Percentiles rank a stretch among this genome's conserved stretches.
Evolutionary conservation across 2,329 filamentous ascomycete genomes (phyloP).

Genomic region (Paecilomyces variotii): DNA sequence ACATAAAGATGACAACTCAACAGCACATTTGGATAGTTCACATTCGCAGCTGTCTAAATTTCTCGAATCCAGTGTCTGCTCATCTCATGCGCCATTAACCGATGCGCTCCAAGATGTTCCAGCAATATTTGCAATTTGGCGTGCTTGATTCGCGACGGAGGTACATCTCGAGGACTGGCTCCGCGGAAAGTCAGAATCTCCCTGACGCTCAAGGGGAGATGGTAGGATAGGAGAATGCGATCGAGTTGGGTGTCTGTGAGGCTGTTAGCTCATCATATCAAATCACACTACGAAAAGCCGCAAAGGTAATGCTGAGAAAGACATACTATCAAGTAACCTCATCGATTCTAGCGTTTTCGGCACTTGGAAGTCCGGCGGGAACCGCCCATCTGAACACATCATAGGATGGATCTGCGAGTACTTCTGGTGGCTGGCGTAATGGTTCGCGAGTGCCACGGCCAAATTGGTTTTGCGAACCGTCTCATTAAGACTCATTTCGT

Average conservation of each 20-base stretch:
- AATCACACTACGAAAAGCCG: background rate
- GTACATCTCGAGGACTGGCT: background rate
- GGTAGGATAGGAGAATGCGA: constrained; percentile 16
- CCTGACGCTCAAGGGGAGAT: constrained; percentile 12
- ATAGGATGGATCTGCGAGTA: constrained; percentile 15
- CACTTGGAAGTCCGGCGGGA: constrained; percentile 13
- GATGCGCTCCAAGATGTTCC: constrained; percentile 14
- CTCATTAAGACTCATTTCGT: constrained; percentile 7
- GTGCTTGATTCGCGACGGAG: constrained; percentile 8
- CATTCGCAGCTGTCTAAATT: background rate
- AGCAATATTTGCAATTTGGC: constrained; percentile 14
- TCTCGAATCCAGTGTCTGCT: background rate
- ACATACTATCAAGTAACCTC: constrained; percentile 15
- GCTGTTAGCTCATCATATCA: constrained; percentile 5
- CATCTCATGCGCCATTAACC: constrained; percentile 11
- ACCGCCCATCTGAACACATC: constrained; percentile 15
- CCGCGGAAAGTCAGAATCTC: constrained; percentile 3
- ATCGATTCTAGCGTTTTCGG: constrained; percentile 15
- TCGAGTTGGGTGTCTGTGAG: constrained; percentile 11
- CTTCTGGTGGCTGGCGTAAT: constrained; percentile 8
- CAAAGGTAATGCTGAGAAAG: background rate
- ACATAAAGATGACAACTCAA: background rate
- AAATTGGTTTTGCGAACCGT: constrained; percentile 13
- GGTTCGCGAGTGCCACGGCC: constrained; percentile 13
- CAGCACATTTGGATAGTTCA: background rate